A percentile compares a stretch with the other conserved stretches of the same genome.
Evolutionary conservation across 441 rosid species (phyloP).

Genomic region (Pelargonium myrrhifolium): DNA sequence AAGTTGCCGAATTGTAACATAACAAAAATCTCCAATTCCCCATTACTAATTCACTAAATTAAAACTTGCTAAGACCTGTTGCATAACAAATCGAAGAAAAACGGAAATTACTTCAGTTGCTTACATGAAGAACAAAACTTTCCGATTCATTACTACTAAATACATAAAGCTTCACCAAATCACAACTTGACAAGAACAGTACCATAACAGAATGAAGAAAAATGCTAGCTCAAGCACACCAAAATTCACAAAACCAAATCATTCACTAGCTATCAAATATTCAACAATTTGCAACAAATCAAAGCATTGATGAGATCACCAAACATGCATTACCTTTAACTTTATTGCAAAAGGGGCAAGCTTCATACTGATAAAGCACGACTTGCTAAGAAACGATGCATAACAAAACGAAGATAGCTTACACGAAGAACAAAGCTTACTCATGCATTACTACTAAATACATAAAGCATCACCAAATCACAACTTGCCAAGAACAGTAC

Average conservation of each 20-base stretch:
- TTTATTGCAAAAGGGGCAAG: conserved; percentile 96
- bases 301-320: conserved; percentile 1
- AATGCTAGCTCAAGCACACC: background rate
- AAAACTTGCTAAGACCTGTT: background rate
- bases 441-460: background rate
- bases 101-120: background rate
- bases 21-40: background rate
- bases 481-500: background rate
- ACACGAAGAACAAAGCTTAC: background rate
- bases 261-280: background rate
- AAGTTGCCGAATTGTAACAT: background rate
- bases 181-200: too few species aligned
- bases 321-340: conserved; percentile 49
- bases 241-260: background rate
- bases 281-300: background rate
- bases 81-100: too few species aligned
- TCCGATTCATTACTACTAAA: background rate
- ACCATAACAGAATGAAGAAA: background rate
- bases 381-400: background rate
- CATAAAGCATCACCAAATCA: background rate
- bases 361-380: too few species aligned
- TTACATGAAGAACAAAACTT: background rate
- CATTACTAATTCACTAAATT: too few species aligned
- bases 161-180: background rate
- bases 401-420: background rate